These are phyloP conservation scores for Metschnikowia koreensis DNA, from an alignment of 805 yeast genomes.

Conservation along the genomic window DNA sequence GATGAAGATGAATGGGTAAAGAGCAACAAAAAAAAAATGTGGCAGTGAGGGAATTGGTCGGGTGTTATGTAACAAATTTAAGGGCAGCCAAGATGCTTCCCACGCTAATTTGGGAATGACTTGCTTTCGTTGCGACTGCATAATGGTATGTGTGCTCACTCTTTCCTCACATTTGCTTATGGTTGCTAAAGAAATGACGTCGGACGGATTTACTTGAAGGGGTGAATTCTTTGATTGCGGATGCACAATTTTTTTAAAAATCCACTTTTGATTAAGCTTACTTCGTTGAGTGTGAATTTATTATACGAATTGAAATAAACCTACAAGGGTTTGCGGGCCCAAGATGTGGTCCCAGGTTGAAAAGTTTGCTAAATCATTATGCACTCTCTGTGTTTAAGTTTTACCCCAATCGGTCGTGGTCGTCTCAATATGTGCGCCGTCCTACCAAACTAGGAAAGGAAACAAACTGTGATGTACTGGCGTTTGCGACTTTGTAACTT, in stretches of 20 bases:
- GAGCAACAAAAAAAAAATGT: conserved; percentile 23
- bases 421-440: conserved; percentile 12
- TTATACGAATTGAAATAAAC: no score
- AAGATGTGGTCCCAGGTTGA: background rate
- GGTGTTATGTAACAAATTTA: conserved; percentile 12
- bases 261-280: no score
- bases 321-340: background rate
- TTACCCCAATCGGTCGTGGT: conserved; percentile 5
- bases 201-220: background rate
- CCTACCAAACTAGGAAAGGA: conserved; percentile 11
- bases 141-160: conserved; percentile 9
- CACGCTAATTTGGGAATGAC: conserved; percentile 19
- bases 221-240: background rate
- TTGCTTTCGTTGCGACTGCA: conserved; percentile 14
- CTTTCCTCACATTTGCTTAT: conserved; percentile 11
- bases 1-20: background rate
- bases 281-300: no score
- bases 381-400: conserved; percentile 12
- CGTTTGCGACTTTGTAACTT: background rate
- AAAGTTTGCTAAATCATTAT: conserved; percentile 7
- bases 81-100: conserved; percentile 11
- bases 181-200: conserved; percentile 12
- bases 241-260: background rate
- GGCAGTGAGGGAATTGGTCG: conserved; percentile 29
- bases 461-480: conserved; percentile 7